A percentile compares a stretch with the other conserved stretches of the same genome.
phyloP scores from a whole-genome alignment of 1,139 yeast genomes.

The Kodamaea sp. region DNA sequence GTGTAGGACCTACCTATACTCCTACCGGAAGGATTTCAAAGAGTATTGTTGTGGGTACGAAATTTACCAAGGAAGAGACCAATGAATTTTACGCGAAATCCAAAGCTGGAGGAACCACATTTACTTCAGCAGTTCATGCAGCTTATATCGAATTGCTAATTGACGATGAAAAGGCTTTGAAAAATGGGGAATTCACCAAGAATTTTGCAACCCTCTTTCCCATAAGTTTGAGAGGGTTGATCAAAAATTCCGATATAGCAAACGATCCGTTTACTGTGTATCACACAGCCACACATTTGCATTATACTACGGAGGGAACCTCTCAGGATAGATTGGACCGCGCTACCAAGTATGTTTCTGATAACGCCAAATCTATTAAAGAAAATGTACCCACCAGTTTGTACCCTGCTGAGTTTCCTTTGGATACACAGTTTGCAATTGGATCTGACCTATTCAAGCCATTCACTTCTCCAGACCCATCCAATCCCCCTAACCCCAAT shows the following conservation, averaged over 20 bases:
- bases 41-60: neutral
- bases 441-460: neutral
- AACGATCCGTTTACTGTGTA: conserved; percentile 1
- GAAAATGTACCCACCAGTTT: neutral
- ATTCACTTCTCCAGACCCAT: neutral
- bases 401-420: neutral
- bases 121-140: conserved; percentile 1
- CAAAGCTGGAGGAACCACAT: neutral
- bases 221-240: neutral
- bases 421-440: neutral
- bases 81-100: neutral
- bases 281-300: neutral
- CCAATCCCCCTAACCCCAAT: neutral
- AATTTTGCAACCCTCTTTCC: neutral
- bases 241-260: neutral
- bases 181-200: neutral
- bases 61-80: neutral
- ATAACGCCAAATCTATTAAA: neutral
- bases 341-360: neutral
- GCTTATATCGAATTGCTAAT: neutral
- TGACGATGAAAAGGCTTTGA: neutral
- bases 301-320: neutral
- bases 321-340: neutral
- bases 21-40: neutral
- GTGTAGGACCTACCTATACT: neutral